These are phyloP conservation scores for Mycena galericulata DNA, from an alignment of 768 basidiomycete genomes.

Conservation along the genomic window DNA sequence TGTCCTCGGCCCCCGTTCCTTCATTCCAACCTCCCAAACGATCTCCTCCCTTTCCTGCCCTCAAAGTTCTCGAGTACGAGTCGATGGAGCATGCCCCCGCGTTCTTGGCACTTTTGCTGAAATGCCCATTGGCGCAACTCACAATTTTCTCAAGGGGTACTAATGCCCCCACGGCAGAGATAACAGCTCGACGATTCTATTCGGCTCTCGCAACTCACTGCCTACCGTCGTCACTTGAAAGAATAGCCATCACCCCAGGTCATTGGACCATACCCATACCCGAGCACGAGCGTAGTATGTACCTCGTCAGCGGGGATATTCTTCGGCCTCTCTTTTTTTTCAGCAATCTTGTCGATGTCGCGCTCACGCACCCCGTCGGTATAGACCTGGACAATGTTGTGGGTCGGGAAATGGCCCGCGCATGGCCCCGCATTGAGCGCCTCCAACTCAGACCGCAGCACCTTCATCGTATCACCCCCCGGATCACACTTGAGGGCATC, in stretches of 20 bases:
- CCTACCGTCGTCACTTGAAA: slow-evolving; percentile 4
- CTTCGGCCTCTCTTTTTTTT: slow-evolving; percentile 2
- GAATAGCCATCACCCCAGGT: not conserved
- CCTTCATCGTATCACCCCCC: not conserved
- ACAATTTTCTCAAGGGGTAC: too few species aligned
- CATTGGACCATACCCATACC: too few species aligned
- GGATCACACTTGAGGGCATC: slow-evolving; percentile 3
- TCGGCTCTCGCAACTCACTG: not conserved
- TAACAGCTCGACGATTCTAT: not conserved
- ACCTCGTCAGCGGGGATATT: not conserved
- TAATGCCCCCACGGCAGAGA: too few species aligned
- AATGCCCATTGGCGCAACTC: too few species aligned
- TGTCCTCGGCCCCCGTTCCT: not conserved
- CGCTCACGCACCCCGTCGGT: not conserved
- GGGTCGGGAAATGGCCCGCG: not conserved
- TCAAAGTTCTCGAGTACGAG: not conserved
- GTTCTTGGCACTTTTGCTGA: too few species aligned
- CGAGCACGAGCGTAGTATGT: not conserved
- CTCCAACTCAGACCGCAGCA: not conserved
- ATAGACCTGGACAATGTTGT: not conserved
- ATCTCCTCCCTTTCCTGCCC: slow-evolving; percentile 2
- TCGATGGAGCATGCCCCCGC: not conserved
- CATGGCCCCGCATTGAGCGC: slow-evolving; percentile 2
- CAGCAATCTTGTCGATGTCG: not conserved
- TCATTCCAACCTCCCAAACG: too few species aligned